Evolutionary conservation across 768 basidiomycete species (phyloP), one percentile per base, ranked within the genome.

Genomic region (Podaxis sp.): DNA sequence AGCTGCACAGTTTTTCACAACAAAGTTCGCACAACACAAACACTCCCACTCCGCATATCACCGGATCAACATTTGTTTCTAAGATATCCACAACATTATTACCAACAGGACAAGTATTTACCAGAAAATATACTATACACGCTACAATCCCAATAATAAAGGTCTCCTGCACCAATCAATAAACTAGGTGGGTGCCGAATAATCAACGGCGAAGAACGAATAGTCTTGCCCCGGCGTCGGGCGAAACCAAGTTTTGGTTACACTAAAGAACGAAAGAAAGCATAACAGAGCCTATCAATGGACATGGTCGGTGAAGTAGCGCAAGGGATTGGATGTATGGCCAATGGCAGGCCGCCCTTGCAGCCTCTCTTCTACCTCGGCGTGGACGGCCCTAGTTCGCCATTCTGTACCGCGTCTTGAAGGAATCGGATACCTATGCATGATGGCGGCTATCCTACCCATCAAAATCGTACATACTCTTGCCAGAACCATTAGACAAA

Each of bases 1-100:
- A 80, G 74, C 85, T 87, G 82, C 84, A 87, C 82, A 87, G 86
- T 87, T 87, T 83, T 81, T 79, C 76, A 67, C 67, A 77, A 83
- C 84, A 86, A 86, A 74, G 83, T 87, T 87, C 75, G 75, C 65
- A 67, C 59, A 61, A 46, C 56, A 50, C 63, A 58, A 61, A 60
- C 38, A 59, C 27, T 4, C n/a, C 44, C 27, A 42, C 42, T 13
- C 36, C 62, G 61, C 64, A 51, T 21, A 46, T 60, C 52, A 36
- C 59, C 59, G 59, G 53, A 54, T 54, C 51, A 61, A 54, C 40
- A 40, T 42, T 37, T 42, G 10, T 50, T 23, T 59, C 50, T 27
- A 56, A 14, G 28, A 16, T 44, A 55, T 55, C 9, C 54, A 40
- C 40, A 55, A 1, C 44, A 55, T 32, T 32, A 32, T 56, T 56